Evolutionary conservation across 2,329 filamentous ascomycete genomes (phyloP), one percentile per base, ranked within the genome.

Genomic region (Paraconiothyrium sp.): DNA sequence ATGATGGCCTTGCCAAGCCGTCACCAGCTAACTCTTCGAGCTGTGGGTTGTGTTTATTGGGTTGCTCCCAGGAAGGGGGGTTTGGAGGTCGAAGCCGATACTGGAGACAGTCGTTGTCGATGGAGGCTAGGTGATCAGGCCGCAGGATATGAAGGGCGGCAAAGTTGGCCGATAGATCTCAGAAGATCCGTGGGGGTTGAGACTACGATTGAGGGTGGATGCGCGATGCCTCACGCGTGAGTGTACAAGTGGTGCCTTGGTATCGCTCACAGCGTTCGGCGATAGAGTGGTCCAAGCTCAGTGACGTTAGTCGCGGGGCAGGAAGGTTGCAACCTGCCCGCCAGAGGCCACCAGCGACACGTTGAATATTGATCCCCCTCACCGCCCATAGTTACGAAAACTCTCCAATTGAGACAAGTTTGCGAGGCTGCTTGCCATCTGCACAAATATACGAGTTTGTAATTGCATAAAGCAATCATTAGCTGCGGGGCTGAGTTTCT

Each of bases 1-100:
- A 98, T 98, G 74, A 70, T 60, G 59, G 35, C 16, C 54, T 35
- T 49, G 24, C 41, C 30, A 48, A 52, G 57, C 9, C 22, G 32
- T 22, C 11, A 13, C 20, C 43, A 30, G 30, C 22, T 43, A 20
- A 34, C 35, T 14, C 37, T 24, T 32, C 39, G 44, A 22, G 22
- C 35, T 3, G 10, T 34, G 9, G 16, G 48, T 35, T 20, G 20
- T 20, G 48, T 50, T 13, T 20, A 16, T 41, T 41, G 2, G 4
- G 11, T 49, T 32, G 13, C 24, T 30, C 32, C 24, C 27, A 32
- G 14, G 30, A 6, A 7, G 8, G 46, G 8, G 0, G 48, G 35
- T 11, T 20, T n/a, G 14, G 9, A 24, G 24, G 46, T 16, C 24
- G 24, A 7, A 32, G 46, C 30, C 4, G 46, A 48, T 48, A 41